Conservation (phyloP, 176 grass and related monocot species). For the Pharus latifolius region DNA sequence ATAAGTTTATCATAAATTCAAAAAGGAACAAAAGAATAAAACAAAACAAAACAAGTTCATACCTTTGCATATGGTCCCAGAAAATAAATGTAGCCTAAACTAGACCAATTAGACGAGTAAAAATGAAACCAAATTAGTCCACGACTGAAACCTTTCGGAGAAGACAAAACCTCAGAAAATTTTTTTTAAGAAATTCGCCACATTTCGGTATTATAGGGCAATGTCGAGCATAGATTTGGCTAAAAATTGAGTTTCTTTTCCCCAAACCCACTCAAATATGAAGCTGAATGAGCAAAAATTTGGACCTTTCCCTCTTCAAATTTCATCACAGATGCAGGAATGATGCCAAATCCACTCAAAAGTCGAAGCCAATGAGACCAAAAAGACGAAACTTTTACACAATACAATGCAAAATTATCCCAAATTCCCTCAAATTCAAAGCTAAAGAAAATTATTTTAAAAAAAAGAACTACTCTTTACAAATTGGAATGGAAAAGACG, state of each 20-base stretch:
- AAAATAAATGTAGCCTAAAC: too few species aligned
- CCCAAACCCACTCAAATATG: neutral
- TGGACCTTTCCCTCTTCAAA: neutral
- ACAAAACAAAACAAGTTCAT: too few species aligned
- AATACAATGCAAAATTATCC: neutral
- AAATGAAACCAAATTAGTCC: too few species aligned
- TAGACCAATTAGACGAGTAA: too few species aligned
- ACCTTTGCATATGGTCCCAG: too few species aligned
- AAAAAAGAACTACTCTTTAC: too few species aligned
- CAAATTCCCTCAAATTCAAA: too few species aligned
- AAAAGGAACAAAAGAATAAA: too few species aligned
- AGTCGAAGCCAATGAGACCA: neutral
- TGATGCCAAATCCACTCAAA: neutral
- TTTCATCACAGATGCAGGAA: neutral
- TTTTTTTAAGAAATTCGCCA: neutral
- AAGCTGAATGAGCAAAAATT: neutral
- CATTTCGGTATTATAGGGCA: neutral
- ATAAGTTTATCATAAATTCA: too few species aligned
- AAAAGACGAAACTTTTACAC: neutral
- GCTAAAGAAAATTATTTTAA: too few species aligned
- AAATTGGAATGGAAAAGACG: too few species aligned
- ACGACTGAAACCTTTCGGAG: too few species aligned
- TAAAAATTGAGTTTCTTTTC: neutral
- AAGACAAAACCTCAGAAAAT: neutral
- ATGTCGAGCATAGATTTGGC: neutral